phyloP scores from a whole-genome alignment of 768 basidiomycete genomes.

The Phylloporus sp. region DNA sequence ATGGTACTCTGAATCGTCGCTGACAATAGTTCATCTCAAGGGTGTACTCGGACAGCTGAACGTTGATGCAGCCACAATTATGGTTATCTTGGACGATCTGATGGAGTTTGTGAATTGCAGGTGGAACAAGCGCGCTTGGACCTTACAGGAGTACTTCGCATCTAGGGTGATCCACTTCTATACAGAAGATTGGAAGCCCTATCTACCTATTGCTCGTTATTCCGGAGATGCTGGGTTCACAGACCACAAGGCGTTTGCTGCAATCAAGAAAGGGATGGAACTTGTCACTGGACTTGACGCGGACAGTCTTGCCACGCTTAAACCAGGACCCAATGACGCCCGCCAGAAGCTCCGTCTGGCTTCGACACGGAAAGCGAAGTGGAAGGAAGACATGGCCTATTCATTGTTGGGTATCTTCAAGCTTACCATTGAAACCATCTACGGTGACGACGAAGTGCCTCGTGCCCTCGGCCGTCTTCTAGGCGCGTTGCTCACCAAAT shows the following conservation, averaged over 20 bases:
- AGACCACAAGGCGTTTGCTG: conserved; percentile 9
- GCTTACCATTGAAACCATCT: conserved; percentile 12
- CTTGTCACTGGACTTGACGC: conserved; percentile 10
- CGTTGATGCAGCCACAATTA: background rate
- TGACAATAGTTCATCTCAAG: conserved; percentile 24
- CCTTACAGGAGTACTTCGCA: conserved; percentile 22
- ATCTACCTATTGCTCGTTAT: conserved; percentile 4
- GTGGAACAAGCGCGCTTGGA: conserved; percentile 26
- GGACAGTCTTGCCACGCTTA: background rate
- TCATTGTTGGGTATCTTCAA: conserved; percentile 23
- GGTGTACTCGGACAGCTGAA: conserved; percentile 7
- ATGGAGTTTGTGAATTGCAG: conserved; percentile 6
- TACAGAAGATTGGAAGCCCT: conserved; percentile 21
- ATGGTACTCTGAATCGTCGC: conserved; percentile 23
- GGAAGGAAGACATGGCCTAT: conserved; percentile 23
- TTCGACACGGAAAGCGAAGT: conserved; percentile 11
- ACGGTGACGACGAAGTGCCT: conserved; percentile 19
- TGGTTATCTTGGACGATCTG: conserved; percentile 1
- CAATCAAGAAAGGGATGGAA: conserved; percentile 15
- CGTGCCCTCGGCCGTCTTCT: conserved; percentile 22
- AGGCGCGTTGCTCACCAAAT: conserved; percentile 8
- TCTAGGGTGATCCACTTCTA: conserved; percentile 22
- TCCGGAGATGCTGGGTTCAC: background rate
- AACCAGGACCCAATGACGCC: conserved; percentile 4
- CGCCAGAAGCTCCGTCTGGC: conserved; percentile 22